Base-by-base conservation (phyloP, 441 rosid genomes). In the Adansonia rubrostipa region DNA sequence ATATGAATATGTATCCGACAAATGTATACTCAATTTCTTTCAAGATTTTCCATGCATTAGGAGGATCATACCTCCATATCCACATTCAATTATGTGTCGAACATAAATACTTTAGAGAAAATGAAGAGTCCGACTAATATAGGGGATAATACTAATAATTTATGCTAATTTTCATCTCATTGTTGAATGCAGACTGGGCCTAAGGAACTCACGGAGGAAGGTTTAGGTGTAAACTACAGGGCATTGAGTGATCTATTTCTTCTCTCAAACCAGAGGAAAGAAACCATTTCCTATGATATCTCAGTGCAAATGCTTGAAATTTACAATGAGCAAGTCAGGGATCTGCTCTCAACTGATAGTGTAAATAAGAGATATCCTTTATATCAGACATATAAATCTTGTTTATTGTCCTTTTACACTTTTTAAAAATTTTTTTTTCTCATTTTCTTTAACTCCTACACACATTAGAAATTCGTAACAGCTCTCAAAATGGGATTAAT, bases 261-360 rank as follows among this genome's bases (percentile, higher is more conserved):
- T 81, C 82, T 89, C 65, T 83, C 89, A 5, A 56, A 82, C 54
- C 87, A 89, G 79, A 84, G 93, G 71, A 87, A 84, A 84, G 88
- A 82, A 36, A 85, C 88, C n/a, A 69, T 80, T 76, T 70, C 81
- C 75, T 89, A 91, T 51, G 89, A 89, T 47, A 86, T 91, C 74
- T 85, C 77, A 8, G 93, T 89, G 28, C 95, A 91, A 88, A 89
- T 91, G 91, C 90, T 91, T 54, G 95, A 91, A 74, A 89, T 91
- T 36, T 89, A 91, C 82, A 89, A 91, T 62, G 95, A 91, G 78
- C 93, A 91, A 89, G 92, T 89, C 65, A 83, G 89, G 77, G 95
- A 91, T 84, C 92, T 91, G 62, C 93, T 91, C 61, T 84, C 85
- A 66, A 45, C 84, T 0, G 91, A 89, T 82, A 88, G 91, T 67